A percentile compares a stretch with the other conserved stretches of the same genome.
These are phyloP conservation scores for Neofusicoccum kwambonambiense DNA, from an alignment of 2,329 filamentous ascomycete species.

Conservation along the genomic window DNA sequence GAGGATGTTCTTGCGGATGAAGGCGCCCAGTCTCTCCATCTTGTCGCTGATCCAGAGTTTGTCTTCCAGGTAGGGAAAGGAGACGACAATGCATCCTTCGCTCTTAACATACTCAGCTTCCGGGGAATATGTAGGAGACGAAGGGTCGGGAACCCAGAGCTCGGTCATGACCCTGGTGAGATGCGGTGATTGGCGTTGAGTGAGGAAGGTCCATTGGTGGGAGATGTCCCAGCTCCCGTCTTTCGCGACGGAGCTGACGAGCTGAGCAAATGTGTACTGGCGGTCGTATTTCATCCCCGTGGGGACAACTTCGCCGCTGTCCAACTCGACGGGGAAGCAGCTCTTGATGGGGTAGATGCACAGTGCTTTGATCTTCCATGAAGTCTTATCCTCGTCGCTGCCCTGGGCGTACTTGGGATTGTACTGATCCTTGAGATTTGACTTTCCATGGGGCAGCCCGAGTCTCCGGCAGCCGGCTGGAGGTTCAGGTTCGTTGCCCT, in stretches of 20 bases:
- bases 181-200: conserved; percentile 65
- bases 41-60: conserved; percentile 27
- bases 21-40: conserved; percentile 32
- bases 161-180: conserved; percentile 68
- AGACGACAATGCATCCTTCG: conserved; percentile 63
- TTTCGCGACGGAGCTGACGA: conserved; percentile 46
- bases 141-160: conserved; percentile 68
- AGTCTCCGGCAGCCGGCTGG: conserved; percentile 53
- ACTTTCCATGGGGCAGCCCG: conserved; percentile 45
- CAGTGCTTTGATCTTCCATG: conserved; percentile 62
- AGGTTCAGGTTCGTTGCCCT: conserved; percentile 19
- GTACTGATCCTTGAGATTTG: conserved; percentile 58
- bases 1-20: conserved; percentile 27
- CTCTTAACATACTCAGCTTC: conserved; percentile 51
- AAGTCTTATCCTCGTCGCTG: conserved; percentile 4
- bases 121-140: conserved; percentile 51
- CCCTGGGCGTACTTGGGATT: conserved; percentile 47
- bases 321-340: conserved; percentile 73
- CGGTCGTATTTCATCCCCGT: conserved; percentile 76
- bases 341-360: conserved; percentile 83
- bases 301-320: conserved; percentile 61
- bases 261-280: conserved; percentile 77
- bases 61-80: conserved; percentile 57
- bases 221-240: conserved; percentile 26
- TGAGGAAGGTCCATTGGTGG: conserved; percentile 67